Percentiles rank a stretch among this genome's conserved stretches.
Evolutionary conservation across 768 basidiomycete species (phyloP).

Genomic region (Suillus bovinus): DNA sequence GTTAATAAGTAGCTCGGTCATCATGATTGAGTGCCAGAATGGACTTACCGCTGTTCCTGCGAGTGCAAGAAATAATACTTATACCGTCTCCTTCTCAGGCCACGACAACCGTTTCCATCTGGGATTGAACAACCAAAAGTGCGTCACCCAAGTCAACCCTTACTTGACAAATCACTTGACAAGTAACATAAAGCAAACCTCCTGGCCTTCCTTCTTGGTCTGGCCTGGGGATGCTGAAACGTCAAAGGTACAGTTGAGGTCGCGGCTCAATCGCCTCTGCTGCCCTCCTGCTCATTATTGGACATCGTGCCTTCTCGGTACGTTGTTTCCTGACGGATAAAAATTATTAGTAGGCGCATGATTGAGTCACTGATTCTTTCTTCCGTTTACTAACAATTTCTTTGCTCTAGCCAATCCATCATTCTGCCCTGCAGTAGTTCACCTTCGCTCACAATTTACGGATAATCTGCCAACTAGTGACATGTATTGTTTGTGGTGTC

Average conservation of each 20-base stretch:
- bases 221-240: not conserved
- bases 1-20: too few relatives aligned
- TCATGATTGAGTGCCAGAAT: too few relatives aligned
- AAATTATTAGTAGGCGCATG: not conserved
- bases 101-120: not conserved
- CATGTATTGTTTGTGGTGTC: not conserved
- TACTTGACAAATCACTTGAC: not conserved
- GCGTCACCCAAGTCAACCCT: not conserved
- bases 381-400: not conserved
- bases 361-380: not conserved
- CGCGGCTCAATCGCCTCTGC: not conserved
- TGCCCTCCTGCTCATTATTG: not conserved
- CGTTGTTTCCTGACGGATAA: not conserved
- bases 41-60: too few relatives aligned
- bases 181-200: not conserved
- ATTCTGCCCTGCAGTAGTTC: not conserved
- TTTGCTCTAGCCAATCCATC: not conserved
- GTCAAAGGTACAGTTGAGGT: not conserved
- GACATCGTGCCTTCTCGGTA: not conserved
- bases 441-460: not conserved
- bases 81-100: not conserved
- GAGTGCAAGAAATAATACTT: not conserved
- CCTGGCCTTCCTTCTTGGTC: not conserved
- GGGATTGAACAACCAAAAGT: not conserved
- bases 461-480: not conserved